A percentile compares a stretch with the other conserved stretches of the same genome.
Conservation (phyloP, 2,329 filamentous ascomycete species). For the Alternaria dauci region DNA sequence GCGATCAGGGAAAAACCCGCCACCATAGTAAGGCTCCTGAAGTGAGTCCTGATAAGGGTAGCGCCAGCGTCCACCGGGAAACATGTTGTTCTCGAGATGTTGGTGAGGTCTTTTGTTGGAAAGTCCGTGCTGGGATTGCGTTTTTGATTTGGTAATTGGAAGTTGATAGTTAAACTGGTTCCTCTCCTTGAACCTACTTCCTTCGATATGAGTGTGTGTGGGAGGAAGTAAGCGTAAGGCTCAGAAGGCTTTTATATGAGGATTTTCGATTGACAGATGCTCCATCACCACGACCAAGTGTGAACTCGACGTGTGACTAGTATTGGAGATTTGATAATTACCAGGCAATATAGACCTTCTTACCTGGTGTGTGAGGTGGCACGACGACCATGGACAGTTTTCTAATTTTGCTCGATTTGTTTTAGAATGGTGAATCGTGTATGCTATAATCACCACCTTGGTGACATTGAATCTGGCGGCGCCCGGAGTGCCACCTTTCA, state of each 20-base stretch:
- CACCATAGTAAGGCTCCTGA: constrained; percentile 3
- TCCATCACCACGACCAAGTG: background rate
- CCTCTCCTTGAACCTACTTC: background rate
- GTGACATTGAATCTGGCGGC: background rate
- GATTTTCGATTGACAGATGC: background rate
- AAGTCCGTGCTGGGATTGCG: background rate
- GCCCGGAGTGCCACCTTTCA: background rate
- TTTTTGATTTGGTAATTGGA: background rate
- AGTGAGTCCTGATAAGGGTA: constrained; percentile 1
- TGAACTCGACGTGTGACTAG: background rate
- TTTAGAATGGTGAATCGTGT: background rate
- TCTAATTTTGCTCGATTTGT: background rate
- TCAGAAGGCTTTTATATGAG: background rate
- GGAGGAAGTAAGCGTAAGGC: background rate
- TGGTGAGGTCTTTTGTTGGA: background rate
- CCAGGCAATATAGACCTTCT: background rate
- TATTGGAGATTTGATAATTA: background rate
- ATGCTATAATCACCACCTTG: no score
- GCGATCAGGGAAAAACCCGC: constrained; percentile 6
- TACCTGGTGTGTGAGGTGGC: background rate
- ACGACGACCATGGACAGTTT: background rate
- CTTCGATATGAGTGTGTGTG: background rate
- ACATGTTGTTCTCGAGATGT: background rate
- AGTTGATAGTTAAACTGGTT: background rate
- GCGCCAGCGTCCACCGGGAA: constrained; percentile 2